phyloP scores from a whole-genome alignment of 2,329 filamentous ascomycete species.

The Ceratocystis colombiana region DNA sequence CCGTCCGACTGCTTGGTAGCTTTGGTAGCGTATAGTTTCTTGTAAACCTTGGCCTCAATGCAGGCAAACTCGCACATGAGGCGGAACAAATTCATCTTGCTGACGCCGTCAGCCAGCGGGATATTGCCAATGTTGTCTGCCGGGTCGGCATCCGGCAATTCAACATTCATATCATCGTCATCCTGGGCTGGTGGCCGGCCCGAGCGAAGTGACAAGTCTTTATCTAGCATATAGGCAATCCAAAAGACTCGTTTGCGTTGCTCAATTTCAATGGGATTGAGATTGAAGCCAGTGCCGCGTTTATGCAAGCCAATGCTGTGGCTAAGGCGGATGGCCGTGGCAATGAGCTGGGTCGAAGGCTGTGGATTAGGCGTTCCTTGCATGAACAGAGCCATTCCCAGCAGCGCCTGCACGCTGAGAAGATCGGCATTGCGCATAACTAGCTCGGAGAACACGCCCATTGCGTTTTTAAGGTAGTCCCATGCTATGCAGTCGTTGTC shows the following conservation, averaged over 20 bases:
- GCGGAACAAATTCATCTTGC: conserved; percentile 90
- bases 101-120: conserved; percentile 74
- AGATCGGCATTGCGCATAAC: conserved; percentile 95
- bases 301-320: conserved; percentile 96
- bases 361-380: conserved; percentile 96
- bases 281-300: conserved; percentile 79
- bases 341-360: conserved; percentile 81
- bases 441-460: conserved; percentile 84
- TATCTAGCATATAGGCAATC: conserved; percentile 57
- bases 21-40: conserved; percentile 80
- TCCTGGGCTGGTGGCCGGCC: conserved; percentile 52
- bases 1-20: conserved; percentile 86
- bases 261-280: conserved; percentile 89
- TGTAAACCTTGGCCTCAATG: conserved; percentile 92
- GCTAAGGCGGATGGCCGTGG: conserved; percentile 78
- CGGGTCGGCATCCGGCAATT: conserved; percentile 82
- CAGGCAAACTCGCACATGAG: conserved; percentile 83
- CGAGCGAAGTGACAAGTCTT: conserved; percentile 51
- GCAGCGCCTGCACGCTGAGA: conserved; percentile 81
- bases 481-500: conserved; percentile 93
- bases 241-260: conserved; percentile 62
- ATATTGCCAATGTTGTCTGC: conserved; percentile 92
- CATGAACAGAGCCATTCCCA: conserved; percentile 90
- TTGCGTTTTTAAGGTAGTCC: conserved; percentile 92
- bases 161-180: conserved; percentile 80